A percentile compares a stretch with the other conserved stretches of the same genome.
phyloP scores from a whole-genome alignment of 2,329 filamentous ascomycete species.

The Paracamarosporium sp. region DNA sequence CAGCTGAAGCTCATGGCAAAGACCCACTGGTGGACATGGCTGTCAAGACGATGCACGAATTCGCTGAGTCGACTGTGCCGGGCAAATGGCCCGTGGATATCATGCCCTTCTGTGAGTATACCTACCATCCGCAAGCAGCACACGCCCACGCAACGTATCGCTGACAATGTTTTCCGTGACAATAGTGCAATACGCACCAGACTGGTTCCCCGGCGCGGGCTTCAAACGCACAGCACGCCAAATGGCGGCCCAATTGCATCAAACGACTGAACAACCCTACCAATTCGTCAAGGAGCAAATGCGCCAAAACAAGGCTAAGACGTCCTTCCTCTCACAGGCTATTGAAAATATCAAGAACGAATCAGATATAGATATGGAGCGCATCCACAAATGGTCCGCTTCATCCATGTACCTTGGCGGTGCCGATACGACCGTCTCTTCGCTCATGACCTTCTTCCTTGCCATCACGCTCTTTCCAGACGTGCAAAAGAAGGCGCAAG shows the following conservation, averaged over 20 bases:
- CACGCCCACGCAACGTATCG: constrained; percentile 4
- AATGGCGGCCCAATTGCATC: constrained; percentile 29
- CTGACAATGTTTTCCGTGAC: neutral
- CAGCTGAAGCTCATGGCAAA: constrained; percentile 41
- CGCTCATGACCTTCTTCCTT: constrained; percentile 55
- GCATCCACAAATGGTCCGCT: constrained; percentile 49
- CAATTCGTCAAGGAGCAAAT: constrained; percentile 50
- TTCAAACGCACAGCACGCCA: constrained; percentile 49
- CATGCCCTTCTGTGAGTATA: constrained; percentile 48
- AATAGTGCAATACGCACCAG: constrained; percentile 48
- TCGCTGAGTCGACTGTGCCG: constrained; percentile 50
- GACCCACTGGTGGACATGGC: constrained; percentile 56
- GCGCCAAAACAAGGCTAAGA: constrained; percentile 22
- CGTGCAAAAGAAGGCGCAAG: constrained; percentile 56
- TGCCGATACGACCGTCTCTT: constrained; percentile 53
- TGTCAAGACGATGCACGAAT: constrained; percentile 48
- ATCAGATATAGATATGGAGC: constrained; percentile 33
- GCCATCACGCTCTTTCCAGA: constrained; percentile 59
- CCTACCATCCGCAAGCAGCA: neutral
- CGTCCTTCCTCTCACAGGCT: constrained; percentile 49
- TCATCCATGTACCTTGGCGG: constrained; percentile 52
- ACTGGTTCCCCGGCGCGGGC: constrained; percentile 54
- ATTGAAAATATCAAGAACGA: constrained; percentile 34
- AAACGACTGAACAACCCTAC: constrained; percentile 47
- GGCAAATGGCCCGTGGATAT: constrained; percentile 56